Percentiles rank a stretch among this genome's conserved stretches.
phyloP scores from a whole-genome alignment of 352 stramenopile species.

The Pythium brachiatum region DNA sequence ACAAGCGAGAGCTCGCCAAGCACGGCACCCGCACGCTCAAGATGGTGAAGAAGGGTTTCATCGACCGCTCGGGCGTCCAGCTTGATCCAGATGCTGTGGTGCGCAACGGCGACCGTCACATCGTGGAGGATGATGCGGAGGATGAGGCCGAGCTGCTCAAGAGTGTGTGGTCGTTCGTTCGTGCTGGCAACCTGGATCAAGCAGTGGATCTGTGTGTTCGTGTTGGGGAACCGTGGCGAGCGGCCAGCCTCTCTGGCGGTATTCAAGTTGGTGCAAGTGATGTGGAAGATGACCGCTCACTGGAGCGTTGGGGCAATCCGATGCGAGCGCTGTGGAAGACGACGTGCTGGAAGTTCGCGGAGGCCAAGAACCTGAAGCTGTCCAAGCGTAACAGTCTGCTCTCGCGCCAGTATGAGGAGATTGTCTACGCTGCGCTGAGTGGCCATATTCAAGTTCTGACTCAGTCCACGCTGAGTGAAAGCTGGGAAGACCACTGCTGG shows the following conservation, averaged over 20 bases:
- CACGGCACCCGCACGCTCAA: constrained; percentile 57
- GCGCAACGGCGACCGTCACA: constrained; percentile 55
- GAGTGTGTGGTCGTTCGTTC: constrained; percentile 69
- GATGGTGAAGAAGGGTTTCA: constrained; percentile 52
- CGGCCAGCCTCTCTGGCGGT: constrained; percentile 70
- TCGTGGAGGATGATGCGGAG: constrained; percentile 76
- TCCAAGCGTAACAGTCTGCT: constrained; percentile 62
- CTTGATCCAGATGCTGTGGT: constrained; percentile 76
- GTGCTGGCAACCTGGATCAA: constrained; percentile 58
- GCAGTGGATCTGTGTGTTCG: constrained; percentile 75
- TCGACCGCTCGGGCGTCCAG: constrained; percentile 27
- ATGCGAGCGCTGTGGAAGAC: constrained; percentile 81
- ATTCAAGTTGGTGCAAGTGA: constrained; percentile 54
- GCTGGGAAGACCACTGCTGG: constrained; percentile 87
- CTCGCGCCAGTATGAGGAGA: constrained; percentile 68
- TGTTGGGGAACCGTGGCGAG: constrained; percentile 73
- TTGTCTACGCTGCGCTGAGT: constrained; percentile 79
- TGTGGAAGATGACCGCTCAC: constrained; percentile 41
- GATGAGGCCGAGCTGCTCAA: constrained; percentile 79
- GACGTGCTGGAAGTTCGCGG: constrained; percentile 82
- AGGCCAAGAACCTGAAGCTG: constrained; percentile 44
- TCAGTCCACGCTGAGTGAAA: constrained; percentile 66
- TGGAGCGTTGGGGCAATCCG: constrained; percentile 82
- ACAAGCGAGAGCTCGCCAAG: constrained; percentile 44
- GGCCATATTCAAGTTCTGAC: constrained; percentile 68